Conservation (phyloP, 495 filamentous ascomycete genomes). For the Tetracladium setigerum region DNA sequence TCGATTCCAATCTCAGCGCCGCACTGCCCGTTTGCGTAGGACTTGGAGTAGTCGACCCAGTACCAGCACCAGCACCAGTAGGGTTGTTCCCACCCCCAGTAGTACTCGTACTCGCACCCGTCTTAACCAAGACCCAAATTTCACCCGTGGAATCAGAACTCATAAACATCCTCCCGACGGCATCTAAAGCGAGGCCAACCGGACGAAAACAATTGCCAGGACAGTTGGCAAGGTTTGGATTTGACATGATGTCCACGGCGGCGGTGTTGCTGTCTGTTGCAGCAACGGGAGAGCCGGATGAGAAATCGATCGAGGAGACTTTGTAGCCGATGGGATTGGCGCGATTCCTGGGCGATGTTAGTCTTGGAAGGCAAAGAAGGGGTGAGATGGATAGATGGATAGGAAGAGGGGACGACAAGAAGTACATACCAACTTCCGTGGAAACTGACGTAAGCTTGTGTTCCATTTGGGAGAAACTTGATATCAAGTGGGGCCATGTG, state of each 20-base stretch:
- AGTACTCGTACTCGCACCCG: not conserved
- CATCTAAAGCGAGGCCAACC: slow-evolving; percentile 45
- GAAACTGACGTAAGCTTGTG: slow-evolving; percentile 41
- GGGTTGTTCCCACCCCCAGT: not conserved
- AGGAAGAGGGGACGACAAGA: slow-evolving; percentile 9
- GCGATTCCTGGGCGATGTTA: slow-evolving; percentile 36
- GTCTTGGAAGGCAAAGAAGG: not conserved
- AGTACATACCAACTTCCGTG: slow-evolving; percentile 45
- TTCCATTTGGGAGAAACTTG: slow-evolving; percentile 36
- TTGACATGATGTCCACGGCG: slow-evolving; percentile 41
- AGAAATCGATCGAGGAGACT: slow-evolving; percentile 29
- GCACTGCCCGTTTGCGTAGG: no score
- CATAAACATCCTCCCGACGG: slow-evolving; percentile 41
- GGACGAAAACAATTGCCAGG: slow-evolving; percentile 47
- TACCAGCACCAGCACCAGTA: no score
- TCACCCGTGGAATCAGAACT: slow-evolving; percentile 51
- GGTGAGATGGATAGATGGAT: not conserved
- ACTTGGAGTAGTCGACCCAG: no score
- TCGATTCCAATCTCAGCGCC: no score
- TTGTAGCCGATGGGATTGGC: slow-evolving; percentile 48
- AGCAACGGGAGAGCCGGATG: slow-evolving; percentile 33
- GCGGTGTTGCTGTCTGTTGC: slow-evolving; percentile 31
- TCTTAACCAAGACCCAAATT: slow-evolving; percentile 41
- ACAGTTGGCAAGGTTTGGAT: slow-evolving; percentile 34
- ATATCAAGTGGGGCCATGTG: slow-evolving; percentile 57